Evolutionary conservation across 257 asterid genomes (phyloP).

Genomic region (Scutellaria minor): DNA sequence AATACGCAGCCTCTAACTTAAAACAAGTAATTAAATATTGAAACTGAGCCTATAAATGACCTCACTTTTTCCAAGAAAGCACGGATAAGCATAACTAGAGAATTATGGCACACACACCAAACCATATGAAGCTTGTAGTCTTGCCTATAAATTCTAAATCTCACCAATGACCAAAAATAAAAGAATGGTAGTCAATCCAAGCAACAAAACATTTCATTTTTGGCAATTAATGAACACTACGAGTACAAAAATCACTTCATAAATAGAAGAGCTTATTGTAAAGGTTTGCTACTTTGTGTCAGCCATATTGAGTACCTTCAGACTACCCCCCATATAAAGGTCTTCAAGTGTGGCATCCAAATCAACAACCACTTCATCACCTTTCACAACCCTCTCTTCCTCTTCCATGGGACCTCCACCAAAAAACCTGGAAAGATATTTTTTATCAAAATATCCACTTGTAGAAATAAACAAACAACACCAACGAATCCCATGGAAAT

Average conservation of each 20-base stretch:
- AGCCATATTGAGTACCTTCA: conserved; percentile 66
- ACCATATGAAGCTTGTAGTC: background rate
- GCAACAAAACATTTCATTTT: background rate
- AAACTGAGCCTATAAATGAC: background rate
- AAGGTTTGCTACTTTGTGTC: background rate
- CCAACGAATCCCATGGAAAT: background rate
- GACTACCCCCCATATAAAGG: conserved; percentile 88
- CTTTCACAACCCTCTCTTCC: conserved; percentile 89
- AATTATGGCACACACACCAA: background rate
- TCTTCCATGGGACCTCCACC: conserved; percentile 95
- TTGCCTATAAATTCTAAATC: background rate
- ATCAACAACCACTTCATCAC: conserved; percentile 91
- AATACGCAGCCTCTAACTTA: conserved; percentile 4
- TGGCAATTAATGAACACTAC: background rate
- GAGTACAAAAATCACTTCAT: background rate
- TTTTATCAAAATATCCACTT: conserved; percentile 36
- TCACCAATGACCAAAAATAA: background rate
- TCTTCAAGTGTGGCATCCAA: conserved; percentile 96
- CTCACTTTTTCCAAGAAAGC: background rate
- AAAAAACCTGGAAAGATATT: conserved; percentile 58
- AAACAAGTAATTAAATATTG: background rate
- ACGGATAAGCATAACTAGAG: background rate
- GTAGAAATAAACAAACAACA: conserved; percentile 20
- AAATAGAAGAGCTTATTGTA: background rate
- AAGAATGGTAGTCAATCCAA: background rate